phyloP scores from a whole-genome alignment of 2,329 filamentous ascomycete genomes.

The Pyricularia grisea region DNA sequence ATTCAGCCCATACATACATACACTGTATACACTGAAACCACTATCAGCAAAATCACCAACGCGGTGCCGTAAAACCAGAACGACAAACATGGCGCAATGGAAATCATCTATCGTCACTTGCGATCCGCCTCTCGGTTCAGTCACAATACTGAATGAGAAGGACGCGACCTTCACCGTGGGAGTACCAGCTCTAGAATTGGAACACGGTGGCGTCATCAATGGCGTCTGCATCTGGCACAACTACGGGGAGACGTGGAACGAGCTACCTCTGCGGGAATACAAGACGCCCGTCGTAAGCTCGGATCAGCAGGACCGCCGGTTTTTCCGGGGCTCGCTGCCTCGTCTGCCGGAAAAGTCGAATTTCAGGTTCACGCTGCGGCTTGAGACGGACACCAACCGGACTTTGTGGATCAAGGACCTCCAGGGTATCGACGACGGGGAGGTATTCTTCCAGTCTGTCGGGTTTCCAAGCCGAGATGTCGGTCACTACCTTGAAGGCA shows the following conservation, averaged over 20 bases:
- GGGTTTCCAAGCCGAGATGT: constrained; percentile 28
- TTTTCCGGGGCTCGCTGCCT: constrained; percentile 21
- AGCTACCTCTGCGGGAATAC: not conserved
- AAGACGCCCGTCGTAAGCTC: not conserved
- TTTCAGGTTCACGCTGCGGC: constrained; percentile 66
- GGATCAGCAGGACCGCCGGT: not conserved
- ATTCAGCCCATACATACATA: not conserved
- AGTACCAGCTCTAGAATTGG: not conserved
- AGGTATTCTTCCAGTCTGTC: constrained; percentile 29
- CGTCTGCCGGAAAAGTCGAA: constrained; percentile 9
- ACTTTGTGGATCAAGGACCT: constrained; percentile 57
- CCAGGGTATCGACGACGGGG: constrained; percentile 53
- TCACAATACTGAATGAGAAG: not conserved
- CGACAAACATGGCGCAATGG: not conserved
- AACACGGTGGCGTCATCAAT: not conserved
- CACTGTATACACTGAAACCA: not conserved
- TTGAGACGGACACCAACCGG: constrained; percentile 45
- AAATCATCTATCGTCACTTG: not conserved
- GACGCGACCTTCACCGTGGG: not conserved
- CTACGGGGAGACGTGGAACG: not conserved
- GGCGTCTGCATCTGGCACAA: not conserved
- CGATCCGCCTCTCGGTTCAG: not conserved
- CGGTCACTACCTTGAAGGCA: constrained; percentile 30
- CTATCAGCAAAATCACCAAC: not conserved
- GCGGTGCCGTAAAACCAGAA: not conserved